phyloP scores from a whole-genome alignment of 805 yeast genomes.

The Blastobotrys chiropterorum region DNA sequence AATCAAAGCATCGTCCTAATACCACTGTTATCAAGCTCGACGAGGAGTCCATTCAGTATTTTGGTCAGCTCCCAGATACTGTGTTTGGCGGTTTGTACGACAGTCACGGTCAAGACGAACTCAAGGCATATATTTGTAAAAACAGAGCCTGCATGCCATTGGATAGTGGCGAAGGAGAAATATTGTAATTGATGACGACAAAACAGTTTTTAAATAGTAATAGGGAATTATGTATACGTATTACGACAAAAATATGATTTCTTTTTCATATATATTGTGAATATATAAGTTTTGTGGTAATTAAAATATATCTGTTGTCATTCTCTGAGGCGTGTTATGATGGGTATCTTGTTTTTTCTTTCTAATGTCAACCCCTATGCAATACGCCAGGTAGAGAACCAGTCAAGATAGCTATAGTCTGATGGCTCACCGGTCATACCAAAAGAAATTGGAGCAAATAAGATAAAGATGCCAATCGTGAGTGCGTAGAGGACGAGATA shows the following conservation, averaged over 20 bases:
- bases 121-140: slow-evolving; percentile 10
- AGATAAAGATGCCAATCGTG: slow-evolving; percentile 53
- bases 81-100: slow-evolving; percentile 12
- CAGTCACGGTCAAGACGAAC: slow-evolving; percentile 3
- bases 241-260: neutral
- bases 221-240: no score
- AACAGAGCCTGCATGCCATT: slow-evolving; percentile 13
- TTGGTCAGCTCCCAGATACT: slow-evolving; percentile 6
- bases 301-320: neutral
- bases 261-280: neutral
- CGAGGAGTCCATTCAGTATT: slow-evolving; percentile 12
- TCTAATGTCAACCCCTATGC: slow-evolving; percentile 7
- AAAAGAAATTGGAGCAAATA: slow-evolving; percentile 62
- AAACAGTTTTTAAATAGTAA: neutral
- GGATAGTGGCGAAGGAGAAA: neutral
- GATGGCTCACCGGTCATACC: slow-evolving; percentile 65
- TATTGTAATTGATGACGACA: neutral
- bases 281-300: neutral
- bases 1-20: slow-evolving; percentile 6
- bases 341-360: neutral
- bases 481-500: slow-evolving; percentile 44
- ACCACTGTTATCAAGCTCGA: slow-evolving; percentile 15
- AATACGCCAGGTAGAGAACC: slow-evolving; percentile 54
- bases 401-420: slow-evolving; percentile 45
- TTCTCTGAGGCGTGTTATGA: neutral